phyloP scores from a whole-genome alignment of 768 basidiomycete species.

The Leccinum barrowsii region DNA sequence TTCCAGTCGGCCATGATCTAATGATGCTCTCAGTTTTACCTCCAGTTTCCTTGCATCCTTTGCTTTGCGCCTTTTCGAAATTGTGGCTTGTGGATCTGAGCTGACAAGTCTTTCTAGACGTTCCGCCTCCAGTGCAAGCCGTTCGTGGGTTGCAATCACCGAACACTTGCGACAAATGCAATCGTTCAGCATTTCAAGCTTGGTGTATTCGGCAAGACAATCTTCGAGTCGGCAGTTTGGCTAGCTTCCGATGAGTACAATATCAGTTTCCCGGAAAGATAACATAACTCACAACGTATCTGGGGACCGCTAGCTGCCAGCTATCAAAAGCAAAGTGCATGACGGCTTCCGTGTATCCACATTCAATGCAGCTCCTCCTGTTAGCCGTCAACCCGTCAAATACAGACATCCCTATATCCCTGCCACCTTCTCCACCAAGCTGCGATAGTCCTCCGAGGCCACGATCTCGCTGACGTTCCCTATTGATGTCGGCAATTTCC shows the following conservation, averaged over 20 bases:
- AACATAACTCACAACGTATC: constrained; percentile 53
- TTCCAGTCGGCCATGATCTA: constrained; percentile 77
- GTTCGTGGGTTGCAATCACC: constrained; percentile 67
- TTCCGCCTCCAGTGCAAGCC: constrained; percentile 61
- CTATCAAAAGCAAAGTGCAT: constrained; percentile 90
- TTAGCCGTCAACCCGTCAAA: constrained; percentile 93
- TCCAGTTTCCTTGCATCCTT: constrained; percentile 70
- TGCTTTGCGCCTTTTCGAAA: constrained; percentile 72
- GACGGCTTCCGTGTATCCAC: constrained; percentile 92
- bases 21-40: constrained; percentile 51
- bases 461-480: constrained; percentile 65
- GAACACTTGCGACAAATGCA: constrained; percentile 93
- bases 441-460: constrained; percentile 60
- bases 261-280: neutral
- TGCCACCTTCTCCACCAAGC: constrained; percentile 16
- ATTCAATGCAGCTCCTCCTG: constrained; percentile 79
- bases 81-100: constrained; percentile 44
- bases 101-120: constrained; percentile 40
- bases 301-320: constrained; percentile 75
- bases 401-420: constrained; percentile 59
- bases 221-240: constrained; percentile 70
- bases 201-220: constrained; percentile 85
- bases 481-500: constrained; percentile 71
- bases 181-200: constrained; percentile 83
- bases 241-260: constrained; percentile 34